Percentiles rank a stretch among this genome's conserved stretches.
phyloP scores from a whole-genome alignment of 2,329 filamentous ascomycete species.

The Furcasterigmium furcatum region DNA sequence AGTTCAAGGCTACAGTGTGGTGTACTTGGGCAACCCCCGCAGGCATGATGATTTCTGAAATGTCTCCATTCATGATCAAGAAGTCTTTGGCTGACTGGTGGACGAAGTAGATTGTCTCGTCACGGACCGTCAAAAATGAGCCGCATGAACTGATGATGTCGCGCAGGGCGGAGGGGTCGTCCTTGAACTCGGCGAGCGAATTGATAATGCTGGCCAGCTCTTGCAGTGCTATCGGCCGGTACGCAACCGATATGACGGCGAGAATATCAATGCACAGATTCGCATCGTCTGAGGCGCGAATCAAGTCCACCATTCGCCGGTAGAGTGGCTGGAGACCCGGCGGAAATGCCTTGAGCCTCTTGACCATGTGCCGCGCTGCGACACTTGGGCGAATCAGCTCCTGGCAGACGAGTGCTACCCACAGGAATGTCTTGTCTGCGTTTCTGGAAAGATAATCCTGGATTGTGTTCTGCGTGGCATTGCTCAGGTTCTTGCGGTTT shows the following conservation, averaged over 20 bases:
- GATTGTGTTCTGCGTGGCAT: slow-evolving; percentile 4
- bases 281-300: not conserved
- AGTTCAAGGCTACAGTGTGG: slow-evolving; percentile 25
- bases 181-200: not conserved
- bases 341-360: not conserved
- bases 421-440: too few species aligned
- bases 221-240: not conserved
- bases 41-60: slow-evolving; percentile 17
- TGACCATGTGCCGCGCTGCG: not conserved
- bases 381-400: slow-evolving; percentile 6
- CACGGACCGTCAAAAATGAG: slow-evolving; percentile 32
- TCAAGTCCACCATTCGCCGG: not conserved
- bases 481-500: slow-evolving; percentile 4
- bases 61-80: slow-evolving; percentile 18
- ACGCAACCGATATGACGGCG: not conserved
- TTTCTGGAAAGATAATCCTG: slow-evolving; percentile 19
- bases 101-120: slow-evolving; percentile 28
- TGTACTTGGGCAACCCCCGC: slow-evolving; percentile 21
- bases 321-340: not conserved
- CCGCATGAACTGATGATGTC: slow-evolving; percentile 30
- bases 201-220: not conserved
- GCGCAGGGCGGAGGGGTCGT: slow-evolving; percentile 8
- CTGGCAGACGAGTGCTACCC: slow-evolving; percentile 22
- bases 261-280: not conserved
- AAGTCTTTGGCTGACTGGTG: slow-evolving; percentile 42